Evolutionary conservation across 2,329 filamentous ascomycete species (phyloP).

Genomic region (Microdochium paspali): DNA sequence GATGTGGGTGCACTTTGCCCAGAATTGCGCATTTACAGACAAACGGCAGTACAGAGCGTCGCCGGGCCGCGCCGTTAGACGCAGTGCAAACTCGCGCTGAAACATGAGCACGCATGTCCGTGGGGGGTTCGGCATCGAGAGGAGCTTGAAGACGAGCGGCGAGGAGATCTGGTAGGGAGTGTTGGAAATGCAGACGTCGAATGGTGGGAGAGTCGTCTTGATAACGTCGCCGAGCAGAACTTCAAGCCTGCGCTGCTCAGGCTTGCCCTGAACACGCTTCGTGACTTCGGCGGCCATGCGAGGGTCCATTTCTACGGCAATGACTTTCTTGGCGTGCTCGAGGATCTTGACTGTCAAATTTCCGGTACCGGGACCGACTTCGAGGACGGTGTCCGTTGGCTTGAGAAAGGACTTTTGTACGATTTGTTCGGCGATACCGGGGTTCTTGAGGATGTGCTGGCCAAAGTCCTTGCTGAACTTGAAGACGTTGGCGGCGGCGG

Average conservation of each 20-base stretch:
- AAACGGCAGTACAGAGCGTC: conserved; percentile 87
- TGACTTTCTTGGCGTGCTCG: conserved; percentile 67
- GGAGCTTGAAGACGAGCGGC: conserved; percentile 83
- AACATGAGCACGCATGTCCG: conserved; percentile 88
- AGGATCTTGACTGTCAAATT: conserved; percentile 84
- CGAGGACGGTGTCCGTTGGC: conserved; percentile 81
- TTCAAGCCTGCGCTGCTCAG: conserved; percentile 74
- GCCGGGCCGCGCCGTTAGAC: conserved; percentile 78
- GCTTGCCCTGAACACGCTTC: conserved; percentile 86
- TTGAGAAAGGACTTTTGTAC: conserved; percentile 84
- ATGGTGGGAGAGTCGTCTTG: conserved; percentile 65
- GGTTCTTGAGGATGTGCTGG: conserved; percentile 88
- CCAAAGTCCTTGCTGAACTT: conserved; percentile 87
- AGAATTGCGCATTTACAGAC: conserved; percentile 90
- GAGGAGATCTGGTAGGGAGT: conserved; percentile 73
- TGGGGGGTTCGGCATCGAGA: conserved; percentile 73
- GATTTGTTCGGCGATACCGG: conserved; percentile 58
- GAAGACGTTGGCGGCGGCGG: conserved; percentile 72
- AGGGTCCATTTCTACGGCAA: conserved; percentile 88
- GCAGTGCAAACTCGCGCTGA: conserved; percentile 87
- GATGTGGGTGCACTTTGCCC: conserved; percentile 60
- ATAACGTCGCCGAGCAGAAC: conserved; percentile 88
- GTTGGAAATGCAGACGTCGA: conserved; percentile 75
- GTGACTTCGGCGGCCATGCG: conserved; percentile 94
- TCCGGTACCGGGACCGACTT: conserved; percentile 74